Percentiles rank a stretch among this genome's conserved stretches.
phyloP scores from a whole-genome alignment of 192 early-diverging fungal genomes.

The Dimargaris xerosporica region DNA sequence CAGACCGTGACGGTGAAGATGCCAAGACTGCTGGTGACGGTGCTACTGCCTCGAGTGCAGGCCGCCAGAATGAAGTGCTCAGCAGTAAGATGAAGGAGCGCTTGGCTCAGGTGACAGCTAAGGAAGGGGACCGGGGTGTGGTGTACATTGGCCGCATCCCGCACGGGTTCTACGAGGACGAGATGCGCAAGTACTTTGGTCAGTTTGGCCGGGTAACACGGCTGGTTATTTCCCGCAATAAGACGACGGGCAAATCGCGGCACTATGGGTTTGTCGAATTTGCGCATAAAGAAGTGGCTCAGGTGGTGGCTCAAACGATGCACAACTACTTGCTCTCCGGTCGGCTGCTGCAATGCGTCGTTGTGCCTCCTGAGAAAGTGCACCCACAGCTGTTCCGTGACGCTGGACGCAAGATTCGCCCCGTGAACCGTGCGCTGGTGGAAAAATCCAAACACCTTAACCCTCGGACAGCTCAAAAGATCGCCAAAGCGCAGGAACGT shows the following conservation, averaged over 20 bases:
- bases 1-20: too few relatives aligned
- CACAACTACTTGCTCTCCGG: conserved; percentile 81
- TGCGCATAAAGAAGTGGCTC: conserved; percentile 54
- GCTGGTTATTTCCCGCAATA: conserved; percentile 72
- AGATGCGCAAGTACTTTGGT: conserved; percentile 80
- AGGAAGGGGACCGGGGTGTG: conserved; percentile 55
- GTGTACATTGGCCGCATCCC: conserved; percentile 86
- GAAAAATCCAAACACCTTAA: too few relatives aligned
- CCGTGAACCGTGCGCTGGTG: too few relatives aligned
- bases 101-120: too few relatives aligned
- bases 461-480: too few relatives aligned
- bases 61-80: too few relatives aligned
- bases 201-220: conserved; percentile 81
- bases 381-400: too few relatives aligned
- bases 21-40: too few relatives aligned
- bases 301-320: conserved; percentile 93
- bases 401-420: too few relatives aligned
- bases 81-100: too few relatives aligned
- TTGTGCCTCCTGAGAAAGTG: conserved; percentile 53
- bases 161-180: conserved; percentile 87
- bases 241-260: conserved; percentile 79
- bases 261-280: conserved; percentile 97
- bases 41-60: too few relatives aligned
- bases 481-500: too few relatives aligned
- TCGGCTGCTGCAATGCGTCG: conserved; percentile 57